Evolutionary conservation across 768 basidiomycete genomes (phyloP).

Genomic region (Boletus reticuloceps): DNA sequence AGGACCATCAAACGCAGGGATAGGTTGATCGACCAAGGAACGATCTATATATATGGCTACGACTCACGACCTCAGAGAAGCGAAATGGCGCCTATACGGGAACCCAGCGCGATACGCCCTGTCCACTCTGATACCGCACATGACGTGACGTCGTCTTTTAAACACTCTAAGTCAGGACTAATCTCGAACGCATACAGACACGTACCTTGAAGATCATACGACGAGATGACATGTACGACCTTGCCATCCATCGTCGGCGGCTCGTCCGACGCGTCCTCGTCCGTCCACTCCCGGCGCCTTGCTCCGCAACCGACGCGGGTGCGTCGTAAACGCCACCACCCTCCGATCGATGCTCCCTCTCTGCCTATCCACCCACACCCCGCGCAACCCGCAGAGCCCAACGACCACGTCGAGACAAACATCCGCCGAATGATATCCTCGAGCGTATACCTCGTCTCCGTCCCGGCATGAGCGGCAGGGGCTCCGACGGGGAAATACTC

Average conservation of each 20-base stretch:
- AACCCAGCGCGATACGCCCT: slow-evolving; percentile 43
- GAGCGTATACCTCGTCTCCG: neutral
- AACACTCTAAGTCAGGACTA: neutral
- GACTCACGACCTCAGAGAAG: slow-evolving; percentile 12
- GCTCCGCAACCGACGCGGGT: slow-evolving; percentile 5
- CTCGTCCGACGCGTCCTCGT: neutral
- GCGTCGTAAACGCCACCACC: slow-evolving; percentile 23
- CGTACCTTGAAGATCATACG: slow-evolving; percentile 32
- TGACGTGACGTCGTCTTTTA: slow-evolving; percentile 44
- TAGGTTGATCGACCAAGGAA: too few species aligned
- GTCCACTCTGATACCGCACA: slow-evolving; percentile 47
- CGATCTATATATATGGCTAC: neutral
- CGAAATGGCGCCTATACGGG: slow-evolving; percentile 35
- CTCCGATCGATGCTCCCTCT: slow-evolving; percentile 15
- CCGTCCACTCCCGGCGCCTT: neutral
- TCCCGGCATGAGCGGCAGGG: neutral
- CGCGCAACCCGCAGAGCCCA: slow-evolving; percentile 21
- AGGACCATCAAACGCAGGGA: too few species aligned
- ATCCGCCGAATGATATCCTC: neutral
- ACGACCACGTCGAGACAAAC: slow-evolving; percentile 16
- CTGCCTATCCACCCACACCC: slow-evolving; percentile 23
- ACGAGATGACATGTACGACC: slow-evolving; percentile 15
- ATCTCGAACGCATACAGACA: neutral
- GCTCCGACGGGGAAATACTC: neutral
- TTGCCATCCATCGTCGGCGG: slow-evolving; percentile 10